These are phyloP conservation scores for Pisolithus tinctorius DNA, from an alignment of 768 basidiomycete genomes.

Conservation along the genomic window DNA sequence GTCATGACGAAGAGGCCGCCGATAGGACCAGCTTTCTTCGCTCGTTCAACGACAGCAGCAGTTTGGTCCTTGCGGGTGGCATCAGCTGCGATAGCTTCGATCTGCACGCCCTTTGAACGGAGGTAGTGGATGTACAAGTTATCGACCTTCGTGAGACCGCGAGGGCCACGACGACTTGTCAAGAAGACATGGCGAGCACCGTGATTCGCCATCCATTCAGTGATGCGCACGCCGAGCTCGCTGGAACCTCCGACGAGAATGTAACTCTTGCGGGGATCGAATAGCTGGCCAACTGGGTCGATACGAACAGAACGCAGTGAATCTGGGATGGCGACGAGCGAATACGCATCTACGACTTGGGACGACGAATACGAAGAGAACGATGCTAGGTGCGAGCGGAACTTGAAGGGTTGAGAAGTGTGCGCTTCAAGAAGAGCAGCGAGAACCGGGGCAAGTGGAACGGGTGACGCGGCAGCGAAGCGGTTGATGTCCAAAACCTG, in stretches of 20 bases:
- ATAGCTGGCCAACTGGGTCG: conserved; percentile 22
- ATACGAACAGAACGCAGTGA: conserved; percentile 7
- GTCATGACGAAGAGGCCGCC: conserved; percentile 31
- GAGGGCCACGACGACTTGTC: conserved; percentile 19
- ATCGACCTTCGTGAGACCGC: conserved; percentile 17
- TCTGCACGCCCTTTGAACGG: conserved; percentile 15
- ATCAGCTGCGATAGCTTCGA: conserved; percentile 24
- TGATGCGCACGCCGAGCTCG: conserved; percentile 20
- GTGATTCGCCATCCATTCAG: conserved; percentile 28
- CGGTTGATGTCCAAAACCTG: conserved; percentile 17
- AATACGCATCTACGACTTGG: conserved; percentile 2
- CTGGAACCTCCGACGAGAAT: conserved; percentile 19
- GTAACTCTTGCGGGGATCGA: conserved; percentile 24
- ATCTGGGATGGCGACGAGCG: conserved; percentile 15
- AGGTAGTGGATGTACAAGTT: conserved; percentile 23
- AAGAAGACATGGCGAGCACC: conserved; percentile 28
- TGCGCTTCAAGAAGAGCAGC: conserved; percentile 16
- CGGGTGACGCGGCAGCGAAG: conserved; percentile 14
- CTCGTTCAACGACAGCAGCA: conserved; percentile 14
- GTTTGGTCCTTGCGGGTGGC: conserved; percentile 19
- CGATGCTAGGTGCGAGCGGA: not conserved
- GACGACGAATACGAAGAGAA: conserved; percentile 8
- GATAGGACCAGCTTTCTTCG: conserved; percentile 18
- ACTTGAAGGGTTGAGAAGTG: conserved; percentile 7
- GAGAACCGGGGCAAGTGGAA: conserved; percentile 12